A percentile compares a stretch with the other conserved stretches of the same genome.
phyloP scores from a whole-genome alignment of 1,284 basidiomycete genomes.

The Puccinia polysora region DNA sequence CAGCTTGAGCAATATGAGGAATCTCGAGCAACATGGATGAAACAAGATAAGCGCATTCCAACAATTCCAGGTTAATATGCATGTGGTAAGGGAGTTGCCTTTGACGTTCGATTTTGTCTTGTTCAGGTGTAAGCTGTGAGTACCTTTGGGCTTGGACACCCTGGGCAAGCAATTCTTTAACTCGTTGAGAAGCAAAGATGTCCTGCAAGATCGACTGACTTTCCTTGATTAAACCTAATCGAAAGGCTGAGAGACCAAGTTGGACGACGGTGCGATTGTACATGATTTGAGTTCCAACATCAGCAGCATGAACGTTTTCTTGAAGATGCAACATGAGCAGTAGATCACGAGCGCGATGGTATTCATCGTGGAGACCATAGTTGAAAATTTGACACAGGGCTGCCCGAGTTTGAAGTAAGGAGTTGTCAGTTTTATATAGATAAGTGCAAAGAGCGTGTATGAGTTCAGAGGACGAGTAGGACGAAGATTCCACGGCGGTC shows the following conservation, averaged over 20 bases:
- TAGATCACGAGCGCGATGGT: slow-evolving; percentile 96
- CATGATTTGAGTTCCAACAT: slow-evolving; percentile 93
- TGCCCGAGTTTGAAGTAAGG: slow-evolving; percentile 86
- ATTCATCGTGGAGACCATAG: slow-evolving; percentile 92
- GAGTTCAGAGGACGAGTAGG: slow-evolving; percentile 58
- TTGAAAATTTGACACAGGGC: slow-evolving; percentile 98
- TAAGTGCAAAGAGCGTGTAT: slow-evolving; percentile 84
- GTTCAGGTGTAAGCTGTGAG: slow-evolving; percentile 75
- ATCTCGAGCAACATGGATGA: slow-evolving; percentile 99
- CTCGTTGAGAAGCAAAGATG: slow-evolving; percentile 87
- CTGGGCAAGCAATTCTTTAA: slow-evolving; percentile 95
- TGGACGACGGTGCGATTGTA: slow-evolving; percentile 98
- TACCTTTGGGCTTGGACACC: slow-evolving; percentile 90
- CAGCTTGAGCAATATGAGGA: slow-evolving; percentile 85
- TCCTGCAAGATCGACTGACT: slow-evolving; percentile 87
- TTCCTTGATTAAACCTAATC: slow-evolving; percentile 88
- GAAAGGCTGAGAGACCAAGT: slow-evolving; percentile 93
- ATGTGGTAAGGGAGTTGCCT: slow-evolving; percentile 98
- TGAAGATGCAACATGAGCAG: slow-evolving; percentile 97
- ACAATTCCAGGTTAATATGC: slow-evolving; percentile 97
- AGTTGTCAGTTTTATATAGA: slow-evolving; percentile 86
- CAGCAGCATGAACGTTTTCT: slow-evolving; percentile 89
- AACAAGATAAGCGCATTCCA: slow-evolving; percentile 95
- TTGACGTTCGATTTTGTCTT: slow-evolving; percentile 93
- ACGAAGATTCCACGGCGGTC: slow-evolving; percentile 53